These are phyloP conservation scores for Wakefieldia striispora DNA, from an alignment of 768 basidiomycete species.

Conservation along the genomic window DNA sequence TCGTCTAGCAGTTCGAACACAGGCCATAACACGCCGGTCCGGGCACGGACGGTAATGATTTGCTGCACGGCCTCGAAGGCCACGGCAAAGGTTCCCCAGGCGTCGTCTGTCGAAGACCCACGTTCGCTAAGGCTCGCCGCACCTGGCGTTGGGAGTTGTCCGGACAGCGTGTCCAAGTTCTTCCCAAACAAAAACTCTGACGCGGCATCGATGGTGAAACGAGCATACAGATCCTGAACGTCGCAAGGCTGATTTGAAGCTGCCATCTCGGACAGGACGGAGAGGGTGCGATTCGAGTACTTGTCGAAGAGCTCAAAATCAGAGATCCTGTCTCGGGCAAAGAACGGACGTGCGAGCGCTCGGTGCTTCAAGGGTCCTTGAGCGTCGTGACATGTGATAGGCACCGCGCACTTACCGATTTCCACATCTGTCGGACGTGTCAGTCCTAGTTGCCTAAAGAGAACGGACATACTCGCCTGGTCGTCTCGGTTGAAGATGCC, in stretches of 20 bases:
- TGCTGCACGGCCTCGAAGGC: constrained; percentile 42
- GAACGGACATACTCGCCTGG: constrained; percentile 40
- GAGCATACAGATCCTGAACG: constrained; percentile 63
- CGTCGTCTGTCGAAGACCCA: constrained; percentile 57
- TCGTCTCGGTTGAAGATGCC: constrained; percentile 81
- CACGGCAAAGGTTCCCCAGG: constrained; percentile 55
- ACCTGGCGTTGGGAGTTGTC: constrained; percentile 49
- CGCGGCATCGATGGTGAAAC: constrained; percentile 69
- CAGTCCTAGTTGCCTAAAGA: constrained; percentile 2
- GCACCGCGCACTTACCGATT: constrained; percentile 45
- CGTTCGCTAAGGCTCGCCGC: constrained; percentile 49
- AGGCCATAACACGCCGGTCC: constrained; percentile 43
- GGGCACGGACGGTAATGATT: constrained; percentile 34
- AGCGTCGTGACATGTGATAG: not conserved
- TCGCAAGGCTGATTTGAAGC: constrained; percentile 47
- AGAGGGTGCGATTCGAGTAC: constrained; percentile 47
- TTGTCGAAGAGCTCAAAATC: constrained; percentile 69
- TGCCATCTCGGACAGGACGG: constrained; percentile 44
- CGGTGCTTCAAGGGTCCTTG: constrained; percentile 48
- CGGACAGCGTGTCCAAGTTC: constrained; percentile 59
- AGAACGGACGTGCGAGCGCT: constrained; percentile 67
- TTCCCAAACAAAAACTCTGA: constrained; percentile 73
- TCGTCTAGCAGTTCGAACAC: constrained; percentile 41
- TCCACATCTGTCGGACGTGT: constrained; percentile 48
- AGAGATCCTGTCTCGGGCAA: constrained; percentile 66